Conservation (phyloP, 306 rosid species). For the Gastrolobium bilobum region DNA sequence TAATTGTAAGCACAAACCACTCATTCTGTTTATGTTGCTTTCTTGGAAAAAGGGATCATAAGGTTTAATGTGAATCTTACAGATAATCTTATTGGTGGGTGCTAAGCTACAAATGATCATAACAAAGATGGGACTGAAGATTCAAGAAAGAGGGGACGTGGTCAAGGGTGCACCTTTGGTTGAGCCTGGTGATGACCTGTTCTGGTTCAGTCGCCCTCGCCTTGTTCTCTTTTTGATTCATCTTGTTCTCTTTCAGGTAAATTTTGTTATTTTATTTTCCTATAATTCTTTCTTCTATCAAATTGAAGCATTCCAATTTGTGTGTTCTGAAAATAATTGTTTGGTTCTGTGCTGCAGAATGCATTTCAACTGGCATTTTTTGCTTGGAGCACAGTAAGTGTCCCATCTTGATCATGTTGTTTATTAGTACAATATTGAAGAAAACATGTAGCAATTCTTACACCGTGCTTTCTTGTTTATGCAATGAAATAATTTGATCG, state of each 20-base stretch:
- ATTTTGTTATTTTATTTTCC: background rate
- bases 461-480: background rate
- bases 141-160: conserved; percentile 72
- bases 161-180: conserved; percentile 80
- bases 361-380: conserved; percentile 87
- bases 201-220: conserved; percentile 77
- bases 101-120: conserved; percentile 76
- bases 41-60: background rate
- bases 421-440: background rate
- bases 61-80: conserved; percentile 34
- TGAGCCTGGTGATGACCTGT: conserved; percentile 70
- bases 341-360: conserved; percentile 60
- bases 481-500: background rate
- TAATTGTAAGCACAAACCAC: conserved; percentile 62
- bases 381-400: conserved; percentile 73
- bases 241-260: conserved; percentile 76
- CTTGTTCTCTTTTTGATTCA: conserved; percentile 71
- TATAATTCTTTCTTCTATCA: background rate
- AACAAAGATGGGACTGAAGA: conserved; percentile 67
- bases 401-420: conserved; percentile 2
- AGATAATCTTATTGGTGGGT: conserved; percentile 79
- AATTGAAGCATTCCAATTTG: background rate
- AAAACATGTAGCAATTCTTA: background rate
- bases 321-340: background rate
- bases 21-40: conserved; percentile 16